Evolutionary conservation across 345 rosid species (phyloP), one percentile per base, ranked within the genome.

Genomic region (Erodium maritimum): DNA sequence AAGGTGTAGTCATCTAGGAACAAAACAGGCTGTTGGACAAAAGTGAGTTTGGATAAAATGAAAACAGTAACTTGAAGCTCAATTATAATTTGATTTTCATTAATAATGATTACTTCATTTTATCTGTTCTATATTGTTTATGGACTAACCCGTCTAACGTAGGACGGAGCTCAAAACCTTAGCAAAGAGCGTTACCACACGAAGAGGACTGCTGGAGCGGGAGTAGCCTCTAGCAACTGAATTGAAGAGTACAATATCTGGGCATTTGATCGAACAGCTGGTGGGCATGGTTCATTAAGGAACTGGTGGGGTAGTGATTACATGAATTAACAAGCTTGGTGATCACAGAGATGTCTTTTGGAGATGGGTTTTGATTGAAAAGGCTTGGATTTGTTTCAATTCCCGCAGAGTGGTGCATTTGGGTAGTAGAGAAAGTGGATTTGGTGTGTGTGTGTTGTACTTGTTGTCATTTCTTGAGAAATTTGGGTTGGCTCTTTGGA

Each of bases 181-280:
- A 63, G 59, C 75, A 21, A 91, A 77, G 64, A 84, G 76, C 13
- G 37, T 22, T 50, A 82, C 58, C 0, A 80, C 86, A 0, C 66
- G 69, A 50, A 69, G 58, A 34, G 95, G 79, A 22, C 57, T 59
- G 22, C 23, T 46, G 29, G 65, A 74, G 54, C 78, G 76, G 29
- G 95, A 73, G 70, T 84, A 81, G 54, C 96, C 96, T 58, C 89
- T 84, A 64, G 81, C 71, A 63, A 86, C 73, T 50, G 82, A 72
- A 66, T 91, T 91, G 64, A 82, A 86, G 50, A 77, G 64, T 62
- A 74, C 71, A 14, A 78, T 68, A 50, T 78, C 81, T 11, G 87
- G 81, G 60, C 60, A 79, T 61, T 68, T 69, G 63, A 61, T 79
- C 83, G 76, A 86, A 86, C 75, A 91, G 61, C 54, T 73, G 73